These are phyloP conservation scores for Phytophthora parvispora DNA, from an alignment of 352 stramenopile genomes.

Conservation along the genomic window DNA sequence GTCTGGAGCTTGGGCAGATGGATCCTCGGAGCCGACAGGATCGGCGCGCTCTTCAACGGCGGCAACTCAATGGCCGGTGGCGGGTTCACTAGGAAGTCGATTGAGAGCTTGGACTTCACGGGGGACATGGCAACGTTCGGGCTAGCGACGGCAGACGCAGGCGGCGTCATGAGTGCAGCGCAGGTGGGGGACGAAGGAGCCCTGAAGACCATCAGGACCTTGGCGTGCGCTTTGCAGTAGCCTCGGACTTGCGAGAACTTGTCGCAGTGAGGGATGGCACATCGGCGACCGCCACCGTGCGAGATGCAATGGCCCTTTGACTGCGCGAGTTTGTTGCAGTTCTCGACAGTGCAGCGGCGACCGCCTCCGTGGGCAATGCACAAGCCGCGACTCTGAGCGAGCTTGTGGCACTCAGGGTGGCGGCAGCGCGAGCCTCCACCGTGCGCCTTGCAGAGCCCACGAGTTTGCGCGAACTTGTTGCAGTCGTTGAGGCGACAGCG, in stretches of 20 bases:
- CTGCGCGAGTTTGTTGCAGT: conserved; percentile 79
- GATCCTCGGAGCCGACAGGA: conserved; percentile 1
- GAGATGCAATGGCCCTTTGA: conserved; percentile 84
- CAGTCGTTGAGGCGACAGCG: conserved; percentile 72
- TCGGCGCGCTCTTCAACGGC: neutral
- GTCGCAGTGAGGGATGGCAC: conserved; percentile 71
- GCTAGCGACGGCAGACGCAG: conserved; percentile 5
- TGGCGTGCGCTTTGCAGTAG: conserved; percentile 85
- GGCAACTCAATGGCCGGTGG: conserved; percentile 10
- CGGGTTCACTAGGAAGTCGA: conserved; percentile 67
- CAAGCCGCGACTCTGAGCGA: conserved; percentile 75
- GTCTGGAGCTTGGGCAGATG: conserved; percentile 4
- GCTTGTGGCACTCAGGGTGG: conserved; percentile 77
- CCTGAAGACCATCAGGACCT: conserved; percentile 52
- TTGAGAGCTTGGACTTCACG: conserved; percentile 52
- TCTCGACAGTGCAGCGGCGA: conserved; percentile 71
- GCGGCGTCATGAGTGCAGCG: conserved; percentile 23
- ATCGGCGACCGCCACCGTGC: conserved; percentile 76
- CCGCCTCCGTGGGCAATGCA: conserved; percentile 83
- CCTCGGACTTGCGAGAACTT: conserved; percentile 89
- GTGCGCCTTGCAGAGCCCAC: conserved; percentile 86
- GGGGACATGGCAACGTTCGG: conserved; percentile 25
- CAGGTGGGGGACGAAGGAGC: conserved; percentile 33
- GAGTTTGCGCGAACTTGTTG: conserved; percentile 85
- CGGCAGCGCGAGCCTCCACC: conserved; percentile 84